Percentiles rank a stretch among this genome's conserved stretches.
Conservation (phyloP, 495 filamentous ascomycete species). For the Neurospora sp. region DNA sequence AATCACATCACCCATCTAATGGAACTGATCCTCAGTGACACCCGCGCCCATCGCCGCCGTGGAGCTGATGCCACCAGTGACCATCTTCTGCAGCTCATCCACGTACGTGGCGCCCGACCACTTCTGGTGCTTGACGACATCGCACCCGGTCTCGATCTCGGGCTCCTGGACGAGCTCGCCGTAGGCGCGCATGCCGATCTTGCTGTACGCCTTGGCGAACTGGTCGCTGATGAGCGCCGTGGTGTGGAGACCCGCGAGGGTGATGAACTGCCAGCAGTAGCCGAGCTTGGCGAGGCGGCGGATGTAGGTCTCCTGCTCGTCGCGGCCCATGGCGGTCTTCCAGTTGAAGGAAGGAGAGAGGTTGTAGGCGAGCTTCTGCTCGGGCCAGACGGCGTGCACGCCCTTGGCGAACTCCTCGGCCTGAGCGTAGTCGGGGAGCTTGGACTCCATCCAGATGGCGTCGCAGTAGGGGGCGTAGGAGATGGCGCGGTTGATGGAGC, state of each 20-base stretch:
- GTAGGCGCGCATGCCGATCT: slow-evolving; percentile 89
- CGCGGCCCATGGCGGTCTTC: slow-evolving; percentile 90
- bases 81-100: slow-evolving; percentile 93
- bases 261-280: slow-evolving; percentile 99
- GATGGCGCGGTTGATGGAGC: slow-evolving; percentile 80
- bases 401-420: slow-evolving; percentile 91
- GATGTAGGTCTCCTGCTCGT: slow-evolving; percentile 97
- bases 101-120: slow-evolving; percentile 94
- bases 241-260: slow-evolving; percentile 92
- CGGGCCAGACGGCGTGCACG: slow-evolving; percentile 88
- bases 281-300: slow-evolving; percentile 73
- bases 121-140: slow-evolving; percentile 98
- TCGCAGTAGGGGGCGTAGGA: slow-evolving; percentile 93
- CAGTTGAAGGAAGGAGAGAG: slow-evolving; percentile 98
- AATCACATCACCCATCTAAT: slow-evolving; percentile 18
- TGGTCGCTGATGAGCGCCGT: slow-evolving; percentile 82
- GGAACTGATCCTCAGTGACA: slow-evolving; percentile 95
- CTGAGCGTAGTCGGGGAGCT: slow-evolving; percentile 84
- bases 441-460: slow-evolving; percentile 98
- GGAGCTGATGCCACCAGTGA: slow-evolving; percentile 80
- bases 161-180: slow-evolving; percentile 95
- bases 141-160: slow-evolving; percentile 80
- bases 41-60: slow-evolving; percentile 96
- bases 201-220: slow-evolving; percentile 73
- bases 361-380: slow-evolving; percentile 97